Evolutionary conservation across 352 stramenopile species (phyloP).

Genomic region (Pythium diclinum): DNA sequence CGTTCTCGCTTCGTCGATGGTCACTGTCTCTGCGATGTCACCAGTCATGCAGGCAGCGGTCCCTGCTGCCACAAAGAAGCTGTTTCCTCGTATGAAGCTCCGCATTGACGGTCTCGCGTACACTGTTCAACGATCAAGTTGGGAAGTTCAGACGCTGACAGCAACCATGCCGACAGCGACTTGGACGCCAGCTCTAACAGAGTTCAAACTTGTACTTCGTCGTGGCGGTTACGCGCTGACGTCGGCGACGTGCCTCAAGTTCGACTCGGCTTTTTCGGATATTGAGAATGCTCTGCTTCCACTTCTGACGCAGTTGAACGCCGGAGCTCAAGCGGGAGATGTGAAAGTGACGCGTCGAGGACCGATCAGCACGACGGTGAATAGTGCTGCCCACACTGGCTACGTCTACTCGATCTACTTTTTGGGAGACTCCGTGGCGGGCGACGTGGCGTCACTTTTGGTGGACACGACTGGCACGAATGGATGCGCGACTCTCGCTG

Average conservation of each 20-base stretch:
- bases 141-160: slow-evolving; percentile 86
- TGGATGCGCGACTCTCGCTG: slow-evolving; percentile 31
- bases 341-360: slow-evolving; percentile 58
- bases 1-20: slow-evolving; percentile 42
- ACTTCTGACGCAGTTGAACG: slow-evolving; percentile 28
- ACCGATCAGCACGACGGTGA: slow-evolving; percentile 21
- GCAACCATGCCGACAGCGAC: slow-evolving; percentile 33
- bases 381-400: slow-evolving; percentile 35
- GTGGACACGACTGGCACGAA: slow-evolving; percentile 14
- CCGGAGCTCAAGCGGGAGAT: slow-evolving; percentile 26
- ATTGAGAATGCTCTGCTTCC: slow-evolving; percentile 32
- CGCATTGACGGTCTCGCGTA: slow-evolving; percentile 89
- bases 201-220: slow-evolving; percentile 46
- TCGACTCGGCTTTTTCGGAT: slow-evolving; percentile 29
- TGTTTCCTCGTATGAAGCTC: slow-evolving; percentile 82
- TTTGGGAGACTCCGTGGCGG: slow-evolving; percentile 67
- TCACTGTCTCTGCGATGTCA: slow-evolving; percentile 42
- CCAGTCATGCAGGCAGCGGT: slow-evolving; percentile 38
- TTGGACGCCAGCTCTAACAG: slow-evolving; percentile 27
- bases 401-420: slow-evolving; percentile 95
- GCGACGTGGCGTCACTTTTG: slow-evolving; percentile 68
- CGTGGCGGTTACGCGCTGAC: slow-evolving; percentile 32
- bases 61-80: slow-evolving; percentile 37
- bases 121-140: slow-evolving; percentile 79
- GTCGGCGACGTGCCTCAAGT: slow-evolving; percentile 36